Evolutionary conservation across 2,329 filamentous ascomycete genomes (phyloP).

Genomic region (Triangularia verruculosa): DNA sequence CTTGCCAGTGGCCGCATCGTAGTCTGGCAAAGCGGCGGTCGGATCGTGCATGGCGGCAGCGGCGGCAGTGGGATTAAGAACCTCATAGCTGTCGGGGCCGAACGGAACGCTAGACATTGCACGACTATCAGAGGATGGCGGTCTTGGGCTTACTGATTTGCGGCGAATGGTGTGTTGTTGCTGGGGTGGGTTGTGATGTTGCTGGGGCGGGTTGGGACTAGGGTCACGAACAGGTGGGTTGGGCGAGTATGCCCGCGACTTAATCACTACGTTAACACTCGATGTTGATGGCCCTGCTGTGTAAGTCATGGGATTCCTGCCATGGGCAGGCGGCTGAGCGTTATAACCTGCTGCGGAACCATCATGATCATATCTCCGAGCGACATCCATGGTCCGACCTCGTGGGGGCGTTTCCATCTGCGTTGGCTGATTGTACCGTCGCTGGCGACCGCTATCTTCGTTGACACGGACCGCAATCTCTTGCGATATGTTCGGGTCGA

Average conservation of each 20-base stretch:
- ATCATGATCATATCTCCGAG: constrained; percentile 30
- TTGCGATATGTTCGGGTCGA: constrained; percentile 54
- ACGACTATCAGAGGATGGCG: constrained; percentile 48
- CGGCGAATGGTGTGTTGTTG: constrained; percentile 52
- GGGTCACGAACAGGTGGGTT: constrained; percentile 29
- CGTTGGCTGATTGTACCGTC: constrained; percentile 44
- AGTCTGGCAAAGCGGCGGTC: constrained; percentile 36
- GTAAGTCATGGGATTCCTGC: constrained; percentile 43
- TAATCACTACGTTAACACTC: constrained; percentile 34
- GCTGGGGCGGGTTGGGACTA: constrained; percentile 23
- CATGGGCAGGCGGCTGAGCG: constrained; percentile 40
- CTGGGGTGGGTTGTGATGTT: constrained; percentile 23
- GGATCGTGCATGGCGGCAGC: constrained; percentile 35
- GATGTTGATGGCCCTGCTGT: constrained; percentile 34
- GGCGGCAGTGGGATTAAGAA: constrained; percentile 60
- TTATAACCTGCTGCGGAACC: constrained; percentile 33
- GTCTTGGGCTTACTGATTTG: constrained; percentile 73
- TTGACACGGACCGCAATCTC: constrained; percentile 59
- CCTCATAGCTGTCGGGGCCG: constrained; percentile 72
- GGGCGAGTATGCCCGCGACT: constrained; percentile 44
- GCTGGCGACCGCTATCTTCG: constrained; percentile 46
- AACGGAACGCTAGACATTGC: constrained; percentile 64
- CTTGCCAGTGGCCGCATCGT: constrained; percentile 59
- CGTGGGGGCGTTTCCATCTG: constrained; percentile 40
- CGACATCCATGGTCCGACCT: constrained; percentile 39